Percentiles rank a stretch among this genome's conserved stretches.
These are phyloP conservation scores for Coleophoma eucalyptorum DNA, from an alignment of 2,329 filamentous ascomycete genomes.

Conservation along the genomic window DNA sequence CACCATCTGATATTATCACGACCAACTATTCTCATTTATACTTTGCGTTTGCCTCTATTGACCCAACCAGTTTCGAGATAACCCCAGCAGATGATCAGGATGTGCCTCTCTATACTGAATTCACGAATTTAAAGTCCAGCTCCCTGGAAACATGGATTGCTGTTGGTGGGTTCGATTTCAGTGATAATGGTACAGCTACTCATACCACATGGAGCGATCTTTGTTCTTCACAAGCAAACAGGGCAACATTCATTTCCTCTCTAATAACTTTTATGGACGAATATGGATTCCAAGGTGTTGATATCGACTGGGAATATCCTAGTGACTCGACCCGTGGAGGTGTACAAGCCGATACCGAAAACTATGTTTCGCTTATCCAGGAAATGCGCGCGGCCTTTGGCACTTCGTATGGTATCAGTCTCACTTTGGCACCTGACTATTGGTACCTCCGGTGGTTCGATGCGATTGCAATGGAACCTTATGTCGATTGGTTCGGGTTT, in stretches of 20 bases:
- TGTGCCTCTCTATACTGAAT: slow-evolving; percentile 14
- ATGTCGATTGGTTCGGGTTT: slow-evolving; percentile 28
- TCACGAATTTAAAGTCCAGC: slow-evolving; percentile 28
- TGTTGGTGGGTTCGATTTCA: slow-evolving; percentile 34
- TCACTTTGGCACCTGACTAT: slow-evolving; percentile 32
- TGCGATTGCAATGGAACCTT: slow-evolving; percentile 16
- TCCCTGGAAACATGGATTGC: slow-evolving; percentile 30
- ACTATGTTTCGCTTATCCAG: slow-evolving; percentile 27
- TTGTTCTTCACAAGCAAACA: slow-evolving; percentile 14
- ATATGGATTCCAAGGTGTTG: slow-evolving; percentile 37
- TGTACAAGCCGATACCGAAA: slow-evolving; percentile 28
- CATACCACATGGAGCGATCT: slow-evolving; percentile 27
- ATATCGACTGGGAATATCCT: slow-evolving; percentile 45
- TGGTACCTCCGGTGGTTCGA: slow-evolving; percentile 29
- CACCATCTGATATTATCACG: slow-evolving; percentile 28
- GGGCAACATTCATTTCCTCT: slow-evolving; percentile 33
- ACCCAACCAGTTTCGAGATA: slow-evolving; percentile 28
- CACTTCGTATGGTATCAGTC: slow-evolving; percentile 33
- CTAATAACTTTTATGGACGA: slow-evolving; percentile 27
- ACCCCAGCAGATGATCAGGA: slow-evolving; percentile 21
- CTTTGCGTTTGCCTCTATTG: slow-evolving; percentile 38
- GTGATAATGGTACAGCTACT: slow-evolving; percentile 20
- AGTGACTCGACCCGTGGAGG: slow-evolving; percentile 31
- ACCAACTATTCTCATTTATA: slow-evolving; percentile 29
- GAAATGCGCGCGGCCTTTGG: slow-evolving; percentile 28